Evolutionary conservation across 1,284 basidiomycete genomes (phyloP), one percentile per base, ranked within the genome.

Genomic region (Trichosporon sp.): DNA sequence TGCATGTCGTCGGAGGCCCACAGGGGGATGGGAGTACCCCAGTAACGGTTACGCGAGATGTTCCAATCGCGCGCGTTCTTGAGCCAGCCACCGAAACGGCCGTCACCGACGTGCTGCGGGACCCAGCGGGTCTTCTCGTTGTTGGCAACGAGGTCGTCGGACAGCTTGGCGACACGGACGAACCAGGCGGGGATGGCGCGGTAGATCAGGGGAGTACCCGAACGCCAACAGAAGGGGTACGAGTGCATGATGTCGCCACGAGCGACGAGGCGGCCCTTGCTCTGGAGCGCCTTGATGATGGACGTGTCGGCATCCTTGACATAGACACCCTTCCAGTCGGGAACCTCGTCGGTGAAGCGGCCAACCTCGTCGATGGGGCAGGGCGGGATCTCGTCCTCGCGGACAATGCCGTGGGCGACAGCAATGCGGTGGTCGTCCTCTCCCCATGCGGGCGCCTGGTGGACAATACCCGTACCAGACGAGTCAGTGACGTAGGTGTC

Each of bases 41-140:
- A 99, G 84, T 98, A 99, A 71, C 97, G 90, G 87, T 99, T 99
- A 75, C 97, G 89, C n/a, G 95, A 97, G 75, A 99, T 88, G 83
- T 98, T 99, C 97, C 97, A 99, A 82, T 99, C 97, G 40, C 96
- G 90, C 11, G 97, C 97, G 83, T 97, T 98, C 66, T 92, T 91
- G 71, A 99, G 87, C 97, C 97, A 99, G 83, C 93, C 96, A 32
- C 94, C 95, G 81, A 99, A 99, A 67, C 96, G 89, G 76, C 92
- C 90, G 73, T 98, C 96, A 10, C 95, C 93, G 66, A 99, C 91
- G 76, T 87, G 88, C 77, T 92, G 90, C 3, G 97, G 97, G 11
- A 99, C 96, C 96, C 97, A 99, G 84, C 92, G 86, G 8, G 97
- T 99, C 78, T 89, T 88, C 77, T 91, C 88, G 85, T 99, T 99